phyloP scores from a whole-genome alignment of 805 yeast species.

The Torulaspora delbrueckii region DNA sequence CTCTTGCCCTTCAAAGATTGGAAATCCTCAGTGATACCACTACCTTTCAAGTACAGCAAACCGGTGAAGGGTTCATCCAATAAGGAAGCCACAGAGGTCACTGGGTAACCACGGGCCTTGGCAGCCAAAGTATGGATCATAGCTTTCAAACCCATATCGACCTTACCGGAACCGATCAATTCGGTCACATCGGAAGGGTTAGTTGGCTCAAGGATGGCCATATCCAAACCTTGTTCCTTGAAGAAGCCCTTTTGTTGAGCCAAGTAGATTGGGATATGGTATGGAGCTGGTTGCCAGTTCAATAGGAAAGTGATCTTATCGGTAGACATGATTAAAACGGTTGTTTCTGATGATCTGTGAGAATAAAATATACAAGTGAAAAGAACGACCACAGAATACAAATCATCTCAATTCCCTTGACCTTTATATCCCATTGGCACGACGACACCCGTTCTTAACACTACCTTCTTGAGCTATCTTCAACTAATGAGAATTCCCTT shows the following conservation, averaged over 20 bases:
- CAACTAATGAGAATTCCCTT: background rate
- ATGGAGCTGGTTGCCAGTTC: slow-evolving; percentile 54
- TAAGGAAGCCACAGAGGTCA: slow-evolving; percentile 51
- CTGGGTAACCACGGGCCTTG: slow-evolving; percentile 54
- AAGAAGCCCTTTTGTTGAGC: slow-evolving; percentile 49
- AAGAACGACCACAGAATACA: background rate
- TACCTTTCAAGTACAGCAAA: slow-evolving; percentile 45
- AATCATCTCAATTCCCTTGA: background rate
- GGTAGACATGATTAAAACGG: slow-evolving; percentile 36
- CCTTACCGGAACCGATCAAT: slow-evolving; percentile 51
- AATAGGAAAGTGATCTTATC: slow-evolving; percentile 47
- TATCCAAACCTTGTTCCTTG: slow-evolving; percentile 46
- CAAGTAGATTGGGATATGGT: slow-evolving; percentile 49
- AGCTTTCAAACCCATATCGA: slow-evolving; percentile 56
- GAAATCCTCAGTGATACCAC: slow-evolving; percentile 50
- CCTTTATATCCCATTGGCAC: background rate
- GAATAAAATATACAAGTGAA: background rate
- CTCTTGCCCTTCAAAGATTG: slow-evolving; percentile 47
- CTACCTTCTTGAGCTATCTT: background rate
- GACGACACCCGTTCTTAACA: background rate
- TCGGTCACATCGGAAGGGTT: slow-evolving; percentile 57
- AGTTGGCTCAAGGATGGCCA: slow-evolving; percentile 51
- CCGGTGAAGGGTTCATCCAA: slow-evolving; percentile 58
- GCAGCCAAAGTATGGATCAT: slow-evolving; percentile 59
- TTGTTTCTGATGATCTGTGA: background rate